Conservation (phyloP, 148 eudicot genomes). For the Euryodendron excelsum region DNA sequence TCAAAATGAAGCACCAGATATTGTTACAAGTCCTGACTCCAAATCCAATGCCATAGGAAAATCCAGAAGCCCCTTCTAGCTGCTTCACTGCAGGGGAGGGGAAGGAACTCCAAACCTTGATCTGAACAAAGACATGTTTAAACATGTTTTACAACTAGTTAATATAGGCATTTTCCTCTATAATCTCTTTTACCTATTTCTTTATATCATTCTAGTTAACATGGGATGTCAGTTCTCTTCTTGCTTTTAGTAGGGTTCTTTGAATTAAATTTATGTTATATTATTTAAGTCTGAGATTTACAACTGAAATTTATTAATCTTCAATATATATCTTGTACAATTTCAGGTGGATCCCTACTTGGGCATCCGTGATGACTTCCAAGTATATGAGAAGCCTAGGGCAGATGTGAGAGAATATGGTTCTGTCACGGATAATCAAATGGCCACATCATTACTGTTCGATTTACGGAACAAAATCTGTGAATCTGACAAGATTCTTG, state of each 20-base stretch:
- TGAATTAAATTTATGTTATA: not conserved
- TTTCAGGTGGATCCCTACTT: constrained; percentile 69
- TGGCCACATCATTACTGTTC: constrained; percentile 41
- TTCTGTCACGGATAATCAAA: constrained; percentile 59
- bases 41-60: not conserved
- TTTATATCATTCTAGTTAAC: not conserved
- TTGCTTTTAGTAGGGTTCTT: not conserved
- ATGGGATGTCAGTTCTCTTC: not conserved
- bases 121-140: not conserved
- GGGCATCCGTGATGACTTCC: constrained; percentile 71
- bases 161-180: not conserved
- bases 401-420: constrained; percentile 49
- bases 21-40: not conserved
- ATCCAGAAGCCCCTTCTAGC: not conserved
- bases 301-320: not conserved
- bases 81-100: not conserved
- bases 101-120: too few species aligned
- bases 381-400: constrained; percentile 59
- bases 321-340: not conserved
- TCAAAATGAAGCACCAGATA: not conserved
- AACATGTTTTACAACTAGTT: not conserved
- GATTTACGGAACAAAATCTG: constrained; percentile 41
- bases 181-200: not conserved
- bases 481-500: constrained; percentile 43
- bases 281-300: not conserved